phyloP scores from a whole-genome alignment of 306 rosid genomes.

The Cucumis melo region DNA sequence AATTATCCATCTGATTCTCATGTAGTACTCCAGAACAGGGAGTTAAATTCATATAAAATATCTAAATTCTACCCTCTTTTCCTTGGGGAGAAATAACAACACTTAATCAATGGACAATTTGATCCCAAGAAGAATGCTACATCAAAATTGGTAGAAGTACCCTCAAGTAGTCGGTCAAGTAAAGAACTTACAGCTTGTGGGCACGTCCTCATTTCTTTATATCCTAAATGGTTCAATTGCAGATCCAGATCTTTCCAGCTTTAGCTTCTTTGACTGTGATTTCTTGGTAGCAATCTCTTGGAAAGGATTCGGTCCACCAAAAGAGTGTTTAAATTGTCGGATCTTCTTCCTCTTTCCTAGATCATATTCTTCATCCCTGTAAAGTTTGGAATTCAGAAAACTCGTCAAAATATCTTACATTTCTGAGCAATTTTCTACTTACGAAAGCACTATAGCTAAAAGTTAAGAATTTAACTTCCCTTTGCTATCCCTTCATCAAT shows the following conservation, averaged over 20 bases:
- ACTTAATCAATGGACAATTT: background rate
- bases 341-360: slow-evolving; percentile 78
- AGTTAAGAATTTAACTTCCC: background rate
- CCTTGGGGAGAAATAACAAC: background rate
- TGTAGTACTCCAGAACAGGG: background rate
- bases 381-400: background rate
- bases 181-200: background rate
- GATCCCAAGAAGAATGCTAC: slow-evolving; percentile 1
- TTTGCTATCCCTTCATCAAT: background rate
- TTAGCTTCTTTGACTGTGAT: slow-evolving; percentile 27
- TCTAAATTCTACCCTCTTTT: background rate
- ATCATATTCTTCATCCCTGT: slow-evolving; percentile 93
- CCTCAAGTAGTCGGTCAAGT: background rate
- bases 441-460: background rate
- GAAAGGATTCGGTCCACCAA: slow-evolving; percentile 62
- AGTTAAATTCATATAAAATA: background rate
- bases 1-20: background rate
- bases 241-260: slow-evolving; percentile 32
- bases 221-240: slow-evolving; percentile 68
- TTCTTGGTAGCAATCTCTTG: slow-evolving; percentile 52
- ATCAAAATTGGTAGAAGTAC: background rate
- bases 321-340: slow-evolving; percentile 26
- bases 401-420: background rate
- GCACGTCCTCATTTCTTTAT: slow-evolving; percentile 15
- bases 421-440: background rate